phyloP scores from a whole-genome alignment of 208 protist genomes.

The Trypanosoma boissoni region DNA sequence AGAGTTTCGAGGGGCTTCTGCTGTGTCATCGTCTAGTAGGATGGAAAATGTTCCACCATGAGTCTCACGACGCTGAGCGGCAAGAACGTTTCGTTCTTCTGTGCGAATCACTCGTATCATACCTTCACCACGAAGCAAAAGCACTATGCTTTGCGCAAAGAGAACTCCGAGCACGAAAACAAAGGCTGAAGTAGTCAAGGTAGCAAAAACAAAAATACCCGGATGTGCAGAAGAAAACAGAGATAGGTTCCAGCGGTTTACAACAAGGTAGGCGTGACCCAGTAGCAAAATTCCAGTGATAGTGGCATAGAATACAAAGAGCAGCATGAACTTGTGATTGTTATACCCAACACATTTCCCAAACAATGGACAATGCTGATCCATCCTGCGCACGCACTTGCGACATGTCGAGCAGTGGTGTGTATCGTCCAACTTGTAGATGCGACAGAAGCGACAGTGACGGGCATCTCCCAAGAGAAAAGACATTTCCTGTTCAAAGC shows the following conservation, averaged over 20 bases:
- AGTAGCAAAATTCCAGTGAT: background rate
- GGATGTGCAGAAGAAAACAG: background rate
- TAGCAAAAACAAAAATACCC: background rate
- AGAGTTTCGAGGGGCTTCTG: background rate
- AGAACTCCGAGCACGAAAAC: background rate
- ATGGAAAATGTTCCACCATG: slow-evolving; percentile 16
- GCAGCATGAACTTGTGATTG: slow-evolving; percentile 81
- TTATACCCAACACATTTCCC: slow-evolving; percentile 73
- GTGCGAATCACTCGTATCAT: slow-evolving; percentile 18
- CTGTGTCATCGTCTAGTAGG: slow-evolving; percentile 14
- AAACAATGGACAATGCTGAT: slow-evolving; percentile 84
- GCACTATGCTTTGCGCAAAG: slow-evolving; percentile 1
- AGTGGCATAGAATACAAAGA: slow-evolving; percentile 46
- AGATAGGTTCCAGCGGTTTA: background rate
- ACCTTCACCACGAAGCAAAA: slow-evolving; percentile 28
- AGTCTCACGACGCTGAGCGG: slow-evolving; percentile 13
- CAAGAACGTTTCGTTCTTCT: slow-evolving; percentile 14
- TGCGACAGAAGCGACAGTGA: slow-evolving; percentile 55
- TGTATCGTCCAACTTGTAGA: slow-evolving; percentile 71
- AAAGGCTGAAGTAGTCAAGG: background rate
- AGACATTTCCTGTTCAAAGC: slow-evolving; percentile 40
- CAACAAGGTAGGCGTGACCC: slow-evolving; percentile 1
- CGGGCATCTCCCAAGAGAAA: slow-evolving; percentile 46
- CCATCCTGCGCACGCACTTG: slow-evolving; percentile 63
- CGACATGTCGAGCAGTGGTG: slow-evolving; percentile 82